phyloP scores from a whole-genome alignment of 2,329 filamentous ascomycete genomes.

The Nigrospora osmanthi region DNA sequence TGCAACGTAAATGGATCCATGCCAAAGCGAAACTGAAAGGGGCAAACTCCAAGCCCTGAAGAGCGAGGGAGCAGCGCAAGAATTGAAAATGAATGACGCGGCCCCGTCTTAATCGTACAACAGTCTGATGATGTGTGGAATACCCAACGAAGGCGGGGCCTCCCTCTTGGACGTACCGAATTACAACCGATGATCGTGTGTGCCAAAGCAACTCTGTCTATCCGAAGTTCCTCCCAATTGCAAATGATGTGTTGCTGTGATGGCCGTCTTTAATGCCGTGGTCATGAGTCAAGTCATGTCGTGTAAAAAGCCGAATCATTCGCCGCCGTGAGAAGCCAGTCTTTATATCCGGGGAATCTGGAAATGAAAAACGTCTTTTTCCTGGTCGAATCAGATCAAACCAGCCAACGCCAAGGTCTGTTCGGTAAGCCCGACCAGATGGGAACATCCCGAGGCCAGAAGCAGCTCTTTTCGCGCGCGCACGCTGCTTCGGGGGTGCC shows the following conservation, averaged over 20 bases:
- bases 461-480: conserved; percentile 5
- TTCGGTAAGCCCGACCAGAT: conserved; percentile 7
- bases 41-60: background rate
- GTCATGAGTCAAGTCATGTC: conserved; percentile 21
- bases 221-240: conserved; percentile 16
- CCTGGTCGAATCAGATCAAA: conserved; percentile 11
- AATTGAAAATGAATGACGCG: background rate
- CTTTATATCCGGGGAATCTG: conserved; percentile 12
- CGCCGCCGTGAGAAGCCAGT: conserved; percentile 9
- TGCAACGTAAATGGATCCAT: no score
- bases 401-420: conserved; percentile 18
- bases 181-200: conserved; percentile 22
- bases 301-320: conserved; percentile 9
- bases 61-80: background rate
- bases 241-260: conserved; percentile 21
- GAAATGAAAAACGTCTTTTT: conserved; percentile 8
- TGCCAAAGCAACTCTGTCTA: conserved; percentile 18
- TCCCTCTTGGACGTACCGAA: conserved; percentile 7
- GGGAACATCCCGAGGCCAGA: conserved; percentile 1
- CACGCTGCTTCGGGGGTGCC: background rate
- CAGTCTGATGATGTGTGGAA: background rate
- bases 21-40: background rate
- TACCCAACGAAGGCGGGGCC: conserved; percentile 1
- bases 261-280: conserved; percentile 21
- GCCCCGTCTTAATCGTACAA: conserved; percentile 13